phyloP scores from a whole-genome alignment of 805 yeast species.

The Tetrapisispora arboricola region DNA sequence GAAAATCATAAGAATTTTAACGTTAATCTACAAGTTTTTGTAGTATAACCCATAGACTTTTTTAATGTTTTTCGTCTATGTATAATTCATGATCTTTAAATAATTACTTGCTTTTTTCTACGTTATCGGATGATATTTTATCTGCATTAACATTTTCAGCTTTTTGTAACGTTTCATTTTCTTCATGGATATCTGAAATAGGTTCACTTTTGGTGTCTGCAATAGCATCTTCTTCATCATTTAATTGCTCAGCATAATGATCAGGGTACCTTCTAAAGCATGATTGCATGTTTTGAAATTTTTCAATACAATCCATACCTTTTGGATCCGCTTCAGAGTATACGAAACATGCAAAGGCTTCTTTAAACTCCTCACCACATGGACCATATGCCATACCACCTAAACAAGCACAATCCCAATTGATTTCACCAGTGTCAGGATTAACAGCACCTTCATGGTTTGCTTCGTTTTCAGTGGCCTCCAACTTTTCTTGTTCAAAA shows the following conservation, averaged over 20 bases:
- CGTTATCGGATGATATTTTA: not conserved
- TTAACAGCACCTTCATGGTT: slow-evolving; percentile 64
- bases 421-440: slow-evolving; percentile 96
- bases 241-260: slow-evolving; percentile 72
- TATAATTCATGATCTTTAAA: not conserved
- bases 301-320: slow-evolving; percentile 89
- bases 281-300: slow-evolving; percentile 83
- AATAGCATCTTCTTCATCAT: slow-evolving; percentile 14
- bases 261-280: slow-evolving; percentile 91
- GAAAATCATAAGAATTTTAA: not conserved
- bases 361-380: slow-evolving; percentile 92
- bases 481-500: slow-evolving; percentile 1
- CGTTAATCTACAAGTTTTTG: not conserved
- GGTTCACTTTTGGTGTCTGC: not conserved
- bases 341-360: slow-evolving; percentile 90
- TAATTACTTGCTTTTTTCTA: not conserved
- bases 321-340: slow-evolving; percentile 92
- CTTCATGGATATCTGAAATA: not conserved
- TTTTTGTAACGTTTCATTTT: not conserved
- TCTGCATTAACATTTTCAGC: not conserved
- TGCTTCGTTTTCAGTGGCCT: slow-evolving; percentile 28
- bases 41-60: too few species aligned
- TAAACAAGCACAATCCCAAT: slow-evolving; percentile 99
- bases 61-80: not conserved
- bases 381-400: slow-evolving; percentile 99